phyloP scores from a whole-genome alignment of 176 grass and related monocot species.

The Areca catechu region DNA sequence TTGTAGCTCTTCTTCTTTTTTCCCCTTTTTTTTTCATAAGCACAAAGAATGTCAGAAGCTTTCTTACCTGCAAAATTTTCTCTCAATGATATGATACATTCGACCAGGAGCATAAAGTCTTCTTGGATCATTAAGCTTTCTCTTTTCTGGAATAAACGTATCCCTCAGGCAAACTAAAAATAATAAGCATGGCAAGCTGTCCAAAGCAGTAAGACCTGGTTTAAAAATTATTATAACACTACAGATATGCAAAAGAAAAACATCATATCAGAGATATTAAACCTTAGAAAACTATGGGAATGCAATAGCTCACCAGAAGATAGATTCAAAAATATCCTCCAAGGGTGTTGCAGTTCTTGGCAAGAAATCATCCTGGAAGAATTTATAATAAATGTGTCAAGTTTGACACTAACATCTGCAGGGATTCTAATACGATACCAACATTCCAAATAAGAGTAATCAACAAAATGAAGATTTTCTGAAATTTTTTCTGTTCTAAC shows the following conservation, averaged over 20 bases:
- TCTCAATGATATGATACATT: constrained; percentile 98
- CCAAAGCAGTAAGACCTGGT: constrained; percentile 53
- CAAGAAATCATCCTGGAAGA: constrained; percentile 89
- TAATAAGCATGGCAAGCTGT: constrained; percentile 94
- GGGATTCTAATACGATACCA: no score
- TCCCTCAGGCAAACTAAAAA: constrained; percentile 94
- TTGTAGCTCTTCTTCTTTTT: no score
- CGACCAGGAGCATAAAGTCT: constrained; percentile 93
- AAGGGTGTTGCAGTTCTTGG: constrained; percentile 93
- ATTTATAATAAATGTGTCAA: neutral
- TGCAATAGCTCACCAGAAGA: constrained; percentile 62
- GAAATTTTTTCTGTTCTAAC: no score
- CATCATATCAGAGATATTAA: no score
- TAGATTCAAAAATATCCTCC: constrained; percentile 84
- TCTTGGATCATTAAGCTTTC: constrained; percentile 66
- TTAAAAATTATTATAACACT: constrained; percentile 21
- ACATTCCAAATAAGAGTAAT: no score
- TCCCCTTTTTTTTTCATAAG: no score
- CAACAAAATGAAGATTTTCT: no score
- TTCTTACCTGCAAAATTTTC: constrained; percentile 88
- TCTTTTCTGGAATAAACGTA: constrained; percentile 93
- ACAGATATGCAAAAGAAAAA: no score
- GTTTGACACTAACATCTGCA: no score
- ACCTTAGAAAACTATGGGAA: neutral
- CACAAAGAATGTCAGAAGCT: neutral